Evolutionary conservation across 768 basidiomycete genomes (phyloP).

Genomic region (Leccinum longicurvipes): DNA sequence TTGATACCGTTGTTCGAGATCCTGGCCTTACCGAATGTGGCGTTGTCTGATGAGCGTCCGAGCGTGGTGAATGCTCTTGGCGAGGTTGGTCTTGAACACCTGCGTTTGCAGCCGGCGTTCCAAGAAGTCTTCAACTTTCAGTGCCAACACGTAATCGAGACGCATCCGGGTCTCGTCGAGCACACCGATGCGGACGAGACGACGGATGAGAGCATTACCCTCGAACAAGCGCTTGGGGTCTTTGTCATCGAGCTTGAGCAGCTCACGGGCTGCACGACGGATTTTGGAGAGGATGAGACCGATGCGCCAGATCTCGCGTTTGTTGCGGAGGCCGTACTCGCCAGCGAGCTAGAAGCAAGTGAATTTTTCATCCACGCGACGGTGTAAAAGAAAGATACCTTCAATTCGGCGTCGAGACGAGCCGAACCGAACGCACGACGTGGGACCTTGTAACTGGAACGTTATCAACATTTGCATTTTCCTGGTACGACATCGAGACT

Average conservation of each 20-base stretch:
- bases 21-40: constrained; percentile 87
- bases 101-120: constrained; percentile 98
- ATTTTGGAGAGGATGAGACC: constrained; percentile 98
- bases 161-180: constrained; percentile 99
- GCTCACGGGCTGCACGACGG: constrained; percentile 99
- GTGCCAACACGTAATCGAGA: constrained; percentile 99
- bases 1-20: not conserved
- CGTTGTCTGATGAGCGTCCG: constrained; percentile 97
- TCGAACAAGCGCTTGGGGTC: constrained; percentile 99
- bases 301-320: constrained; percentile 99
- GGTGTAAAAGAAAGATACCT: constrained; percentile 49
- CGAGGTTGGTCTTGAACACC: constrained; percentile 98
- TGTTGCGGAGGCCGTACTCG: constrained; percentile 99
- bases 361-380: not conserved
- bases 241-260: constrained; percentile 98
- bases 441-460: constrained; percentile 94
- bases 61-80: constrained; percentile 98
- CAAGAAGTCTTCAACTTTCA: constrained; percentile 99
- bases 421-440: constrained; percentile 95
- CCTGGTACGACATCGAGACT: constrained; percentile 77
- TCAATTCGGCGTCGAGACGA: constrained; percentile 98
- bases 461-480: constrained; percentile 50
- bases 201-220: constrained; percentile 93
- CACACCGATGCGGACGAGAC: constrained; percentile 99
- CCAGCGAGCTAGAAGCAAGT: constrained; percentile 76